Evolutionary conservation across 1,284 basidiomycete genomes (phyloP).

Genomic region (Leccinum pachyderme): DNA sequence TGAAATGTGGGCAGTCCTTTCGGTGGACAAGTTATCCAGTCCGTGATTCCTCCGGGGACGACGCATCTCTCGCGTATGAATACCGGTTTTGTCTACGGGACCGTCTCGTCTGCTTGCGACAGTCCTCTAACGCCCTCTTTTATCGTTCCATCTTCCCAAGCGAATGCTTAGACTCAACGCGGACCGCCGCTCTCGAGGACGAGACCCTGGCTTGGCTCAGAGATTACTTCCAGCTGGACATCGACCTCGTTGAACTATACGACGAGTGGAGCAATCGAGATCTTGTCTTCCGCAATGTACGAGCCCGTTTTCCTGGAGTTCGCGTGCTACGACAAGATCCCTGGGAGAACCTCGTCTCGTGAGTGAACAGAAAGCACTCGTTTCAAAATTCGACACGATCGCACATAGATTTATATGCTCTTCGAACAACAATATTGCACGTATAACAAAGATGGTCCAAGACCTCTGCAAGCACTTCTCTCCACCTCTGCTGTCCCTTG

Average conservation of each 20-base stretch:
- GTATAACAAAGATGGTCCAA: slow-evolving; percentile 90
- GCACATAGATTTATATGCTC: slow-evolving; percentile 90
- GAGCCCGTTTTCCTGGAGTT: slow-evolving; percentile 63
- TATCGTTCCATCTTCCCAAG: slow-evolving; percentile 70
- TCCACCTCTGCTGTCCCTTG: slow-evolving; percentile 54
- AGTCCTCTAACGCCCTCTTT: slow-evolving; percentile 64
- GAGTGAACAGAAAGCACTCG: slow-evolving; percentile 36
- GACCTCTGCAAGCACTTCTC: slow-evolving; percentile 72
- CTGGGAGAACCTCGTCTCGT: slow-evolving; percentile 94
- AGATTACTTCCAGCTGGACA: slow-evolving; percentile 88
- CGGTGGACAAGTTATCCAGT: slow-evolving; percentile 60
- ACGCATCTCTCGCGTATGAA: slow-evolving; percentile 45
- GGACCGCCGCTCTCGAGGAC: slow-evolving; percentile 42
- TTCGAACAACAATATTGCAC: slow-evolving; percentile 93
- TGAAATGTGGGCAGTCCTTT: slow-evolving; percentile 81
- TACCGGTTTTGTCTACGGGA: slow-evolving; percentile 75
- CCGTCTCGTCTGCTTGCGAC: slow-evolving; percentile 81
- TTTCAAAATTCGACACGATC: slow-evolving; percentile 9
- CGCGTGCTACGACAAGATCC: slow-evolving; percentile 89
- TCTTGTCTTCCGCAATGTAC: slow-evolving; percentile 67
- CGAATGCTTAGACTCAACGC: slow-evolving; percentile 30
- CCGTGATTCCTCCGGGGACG: slow-evolving; percentile 3
- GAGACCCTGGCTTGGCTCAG: slow-evolving; percentile 77
- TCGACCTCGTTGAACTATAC: slow-evolving; percentile 77
- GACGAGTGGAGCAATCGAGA: slow-evolving; percentile 77